These are phyloP conservation scores for Phytophthora colocasiae DNA, from an alignment of 352 stramenopile genomes.

Conservation along the genomic window DNA sequence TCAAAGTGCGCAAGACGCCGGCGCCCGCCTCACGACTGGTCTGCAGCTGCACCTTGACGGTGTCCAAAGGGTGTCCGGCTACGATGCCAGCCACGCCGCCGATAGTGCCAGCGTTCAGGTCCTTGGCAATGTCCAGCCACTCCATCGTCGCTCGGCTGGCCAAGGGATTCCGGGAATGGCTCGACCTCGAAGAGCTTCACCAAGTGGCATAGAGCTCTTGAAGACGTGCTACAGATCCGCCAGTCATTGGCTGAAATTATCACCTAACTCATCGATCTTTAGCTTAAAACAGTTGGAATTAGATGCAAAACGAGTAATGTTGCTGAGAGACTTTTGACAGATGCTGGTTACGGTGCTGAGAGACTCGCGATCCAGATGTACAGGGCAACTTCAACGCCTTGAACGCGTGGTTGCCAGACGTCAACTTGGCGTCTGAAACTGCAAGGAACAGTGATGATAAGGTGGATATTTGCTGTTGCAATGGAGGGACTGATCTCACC, in stretches of 20 bases:
- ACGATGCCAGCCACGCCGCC: conserved; percentile 81
- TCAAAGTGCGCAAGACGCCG: conserved; percentile 58
- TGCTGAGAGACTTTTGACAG: conserved; percentile 12
- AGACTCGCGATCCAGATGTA: background rate
- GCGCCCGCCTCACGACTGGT: conserved; percentile 42
- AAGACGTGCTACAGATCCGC: conserved; percentile 11
- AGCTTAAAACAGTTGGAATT: background rate
- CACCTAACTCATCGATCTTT: too few relatives aligned
- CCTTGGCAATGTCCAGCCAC: conserved; percentile 84
- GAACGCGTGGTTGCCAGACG: conserved; percentile 1
- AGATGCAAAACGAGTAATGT: conserved; percentile 4
- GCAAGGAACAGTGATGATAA: too few relatives aligned
- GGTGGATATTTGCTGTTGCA: background rate
- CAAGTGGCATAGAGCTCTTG: conserved; percentile 21
- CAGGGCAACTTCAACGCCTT: conserved; percentile 11
- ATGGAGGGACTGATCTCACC: background rate
- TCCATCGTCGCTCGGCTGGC: conserved; percentile 50
- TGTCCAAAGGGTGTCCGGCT: conserved; percentile 85
- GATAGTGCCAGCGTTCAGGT: conserved; percentile 86
- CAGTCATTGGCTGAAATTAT: background rate
- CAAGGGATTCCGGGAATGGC: conserved; percentile 18
- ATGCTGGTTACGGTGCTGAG: background rate
- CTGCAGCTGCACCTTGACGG: conserved; percentile 88
- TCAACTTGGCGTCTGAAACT: background rate
- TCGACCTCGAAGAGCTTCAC: conserved; percentile 2